phyloP scores from a whole-genome alignment of 2,329 filamentous ascomycete species.

The Trichoderma sp. region DNA sequence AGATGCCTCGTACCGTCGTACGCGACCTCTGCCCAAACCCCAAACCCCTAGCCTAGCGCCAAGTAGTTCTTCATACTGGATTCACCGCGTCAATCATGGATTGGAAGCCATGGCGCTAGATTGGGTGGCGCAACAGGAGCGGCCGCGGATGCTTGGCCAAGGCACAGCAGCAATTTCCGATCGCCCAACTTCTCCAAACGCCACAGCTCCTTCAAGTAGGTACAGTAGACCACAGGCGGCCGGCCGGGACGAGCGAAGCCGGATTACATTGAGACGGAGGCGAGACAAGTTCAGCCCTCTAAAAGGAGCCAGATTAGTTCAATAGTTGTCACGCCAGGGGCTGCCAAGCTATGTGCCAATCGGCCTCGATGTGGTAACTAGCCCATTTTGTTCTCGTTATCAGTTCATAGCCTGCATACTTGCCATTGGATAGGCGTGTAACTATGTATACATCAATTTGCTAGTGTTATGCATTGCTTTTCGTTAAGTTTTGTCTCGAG shows the following conservation, averaged over 20 bases:
- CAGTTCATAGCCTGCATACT: not conserved
- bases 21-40: not conserved
- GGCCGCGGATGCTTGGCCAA: conserved; percentile 1
- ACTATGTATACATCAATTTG: not conserved
- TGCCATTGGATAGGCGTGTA: not conserved
- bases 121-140: not conserved
- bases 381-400: not conserved
- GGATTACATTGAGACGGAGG: not conserved
- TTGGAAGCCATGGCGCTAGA: not conserved
- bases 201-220: not conserved
- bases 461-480: not conserved
- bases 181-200: not conserved
- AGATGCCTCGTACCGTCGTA: not conserved
- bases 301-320: not conserved
- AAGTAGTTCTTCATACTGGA: not conserved
- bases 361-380: not conserved
- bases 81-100: not conserved
- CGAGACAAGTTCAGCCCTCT: not conserved
- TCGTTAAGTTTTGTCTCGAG: not conserved
- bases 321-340: not conserved
- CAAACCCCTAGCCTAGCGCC: not conserved
- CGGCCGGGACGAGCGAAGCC: not conserved
- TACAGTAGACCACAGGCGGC: too few species aligned
- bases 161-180: not conserved
- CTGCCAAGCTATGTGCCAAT: not conserved